phyloP scores from a whole-genome alignment of 1,139 yeast species.

The Kluyveromyces sp. region DNA sequence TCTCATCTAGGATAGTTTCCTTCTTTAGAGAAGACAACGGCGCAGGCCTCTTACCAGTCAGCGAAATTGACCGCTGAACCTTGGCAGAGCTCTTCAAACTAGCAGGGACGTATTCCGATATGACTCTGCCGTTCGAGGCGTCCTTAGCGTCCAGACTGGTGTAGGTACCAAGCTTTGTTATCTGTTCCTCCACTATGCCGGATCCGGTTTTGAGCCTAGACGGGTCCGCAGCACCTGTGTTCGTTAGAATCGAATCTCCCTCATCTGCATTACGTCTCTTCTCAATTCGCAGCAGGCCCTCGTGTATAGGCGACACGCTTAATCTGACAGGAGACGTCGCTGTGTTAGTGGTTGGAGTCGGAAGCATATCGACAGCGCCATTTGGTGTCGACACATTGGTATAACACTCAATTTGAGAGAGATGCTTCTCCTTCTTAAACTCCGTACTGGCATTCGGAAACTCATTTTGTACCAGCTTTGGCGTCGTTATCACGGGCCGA shows the following conservation, averaged over 20 bases:
- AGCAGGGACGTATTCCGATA: constrained; percentile 16
- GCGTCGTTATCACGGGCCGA: too few species aligned
- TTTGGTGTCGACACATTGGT: constrained; percentile 10
- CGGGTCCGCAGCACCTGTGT: background rate
- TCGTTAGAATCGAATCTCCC: background rate
- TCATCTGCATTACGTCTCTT: constrained; percentile 5
- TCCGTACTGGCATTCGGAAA: constrained; percentile 8
- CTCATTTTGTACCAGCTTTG: constrained; percentile 11
- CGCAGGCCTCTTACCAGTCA: background rate
- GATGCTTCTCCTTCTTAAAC: constrained; percentile 1
- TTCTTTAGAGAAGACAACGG: background rate
- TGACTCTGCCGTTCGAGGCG: constrained; percentile 9
- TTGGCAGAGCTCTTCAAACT: background rate
- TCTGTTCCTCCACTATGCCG: background rate
- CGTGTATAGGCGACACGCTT: constrained; percentile 4
- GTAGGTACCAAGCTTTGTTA: constrained; percentile 4
- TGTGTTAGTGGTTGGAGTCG: constrained; percentile 29
- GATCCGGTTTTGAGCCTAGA: background rate
- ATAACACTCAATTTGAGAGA: constrained; percentile 13
- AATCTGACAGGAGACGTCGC: constrained; percentile 20
- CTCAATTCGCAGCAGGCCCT: background rate
- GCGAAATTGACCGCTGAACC: background rate
- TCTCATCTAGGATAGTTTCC: background rate
- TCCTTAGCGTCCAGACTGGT: background rate
- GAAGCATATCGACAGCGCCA: constrained; percentile 20